A percentile compares a stretch with the other conserved stretches of the same genome.
Evolutionary conservation across 2,329 filamentous ascomycete genomes (phyloP).

Genomic region (Chaetomiaceae sp.): DNA sequence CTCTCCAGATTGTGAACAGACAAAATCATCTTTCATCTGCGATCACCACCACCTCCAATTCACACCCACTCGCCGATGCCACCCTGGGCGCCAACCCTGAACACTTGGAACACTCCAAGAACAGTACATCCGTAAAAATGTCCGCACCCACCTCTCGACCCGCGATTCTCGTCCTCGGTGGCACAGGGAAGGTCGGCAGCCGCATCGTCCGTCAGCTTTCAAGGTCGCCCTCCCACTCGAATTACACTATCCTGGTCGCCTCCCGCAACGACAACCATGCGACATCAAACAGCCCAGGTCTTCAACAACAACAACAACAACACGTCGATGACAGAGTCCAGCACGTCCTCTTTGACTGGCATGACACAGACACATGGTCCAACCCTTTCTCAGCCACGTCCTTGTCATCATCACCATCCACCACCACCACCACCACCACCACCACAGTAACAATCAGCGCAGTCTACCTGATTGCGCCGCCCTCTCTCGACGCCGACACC

Average conservation of each 20-base stretch:
- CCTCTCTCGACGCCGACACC: conserved; percentile 30
- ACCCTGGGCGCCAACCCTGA: too few species aligned
- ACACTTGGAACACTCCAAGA: too few species aligned
- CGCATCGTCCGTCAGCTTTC: conserved; percentile 37
- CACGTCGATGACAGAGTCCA: conserved; percentile 2
- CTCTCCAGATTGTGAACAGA: too few species aligned
- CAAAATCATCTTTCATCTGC: too few species aligned
- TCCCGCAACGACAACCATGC: conserved; percentile 35
- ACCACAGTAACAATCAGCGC: conserved; percentile 28
- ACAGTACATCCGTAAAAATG: too few species aligned
- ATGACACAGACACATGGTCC: conserved; percentile 37
- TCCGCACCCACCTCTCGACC: conserved; percentile 6
- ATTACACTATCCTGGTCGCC: conserved; percentile 33
- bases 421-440: neutral
- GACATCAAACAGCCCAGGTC: too few species aligned
- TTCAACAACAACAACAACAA: conserved; percentile 14
- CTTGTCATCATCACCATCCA: neutral
- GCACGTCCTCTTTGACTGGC: conserved; percentile 41
- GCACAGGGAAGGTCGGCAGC: conserved; percentile 41
- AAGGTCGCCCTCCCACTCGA: conserved; percentile 15
- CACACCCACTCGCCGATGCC: too few species aligned
- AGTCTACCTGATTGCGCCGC: conserved; percentile 40
- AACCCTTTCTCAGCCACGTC: conserved; percentile 29
- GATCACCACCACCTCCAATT: too few species aligned
- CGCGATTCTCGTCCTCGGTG: conserved; percentile 39